Evolutionary conservation across 495 filamentous ascomycete species (phyloP).

Genomic region (Aspergillus ellipticus): DNA sequence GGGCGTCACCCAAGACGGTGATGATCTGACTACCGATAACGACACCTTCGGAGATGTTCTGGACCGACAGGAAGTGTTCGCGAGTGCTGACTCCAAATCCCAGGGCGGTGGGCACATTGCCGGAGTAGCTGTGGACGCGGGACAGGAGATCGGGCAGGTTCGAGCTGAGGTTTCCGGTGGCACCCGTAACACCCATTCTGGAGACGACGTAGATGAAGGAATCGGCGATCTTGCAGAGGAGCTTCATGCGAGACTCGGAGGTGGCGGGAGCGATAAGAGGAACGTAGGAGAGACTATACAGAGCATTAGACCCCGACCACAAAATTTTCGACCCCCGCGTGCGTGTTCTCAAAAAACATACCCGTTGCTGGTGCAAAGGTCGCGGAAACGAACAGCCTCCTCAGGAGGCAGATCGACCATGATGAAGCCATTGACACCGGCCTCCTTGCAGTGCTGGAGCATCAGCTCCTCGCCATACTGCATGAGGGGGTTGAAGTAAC

Average conservation of each 20-base stretch:
- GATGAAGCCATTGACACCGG: conserved; percentile 95
- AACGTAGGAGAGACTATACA: conserved; percentile 77
- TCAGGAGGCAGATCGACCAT: conserved; percentile 91
- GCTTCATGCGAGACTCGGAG: conserved; percentile 86
- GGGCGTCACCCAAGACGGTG: conserved; percentile 68
- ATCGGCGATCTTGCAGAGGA: conserved; percentile 94
- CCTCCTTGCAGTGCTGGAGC: conserved; percentile 77
- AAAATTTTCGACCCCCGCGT: not conserved
- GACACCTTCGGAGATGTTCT: conserved; percentile 82
- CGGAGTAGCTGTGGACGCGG: conserved; percentile 89
- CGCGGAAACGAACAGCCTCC: conserved; percentile 89
- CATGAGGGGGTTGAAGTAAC: conserved; percentile 95
- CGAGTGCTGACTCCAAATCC: conserved; percentile 95
- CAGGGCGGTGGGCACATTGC: conserved; percentile 81
- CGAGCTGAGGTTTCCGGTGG: conserved; percentile 72
- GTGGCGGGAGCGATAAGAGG: conserved; percentile 93
- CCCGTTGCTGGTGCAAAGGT: conserved; percentile 72
- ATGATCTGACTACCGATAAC: conserved; percentile 97
- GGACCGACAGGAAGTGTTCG: conserved; percentile 86
- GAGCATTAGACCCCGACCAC: not conserved
- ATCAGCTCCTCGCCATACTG: conserved; percentile 90
- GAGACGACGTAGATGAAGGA: conserved; percentile 99
- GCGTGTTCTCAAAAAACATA: conserved; percentile 35
- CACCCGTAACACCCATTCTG: conserved; percentile 94
- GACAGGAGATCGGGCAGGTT: conserved; percentile 75